Evolutionary conservation across 306 rosid genomes (phyloP).

Genomic region (Quercus engelmannii): DNA sequence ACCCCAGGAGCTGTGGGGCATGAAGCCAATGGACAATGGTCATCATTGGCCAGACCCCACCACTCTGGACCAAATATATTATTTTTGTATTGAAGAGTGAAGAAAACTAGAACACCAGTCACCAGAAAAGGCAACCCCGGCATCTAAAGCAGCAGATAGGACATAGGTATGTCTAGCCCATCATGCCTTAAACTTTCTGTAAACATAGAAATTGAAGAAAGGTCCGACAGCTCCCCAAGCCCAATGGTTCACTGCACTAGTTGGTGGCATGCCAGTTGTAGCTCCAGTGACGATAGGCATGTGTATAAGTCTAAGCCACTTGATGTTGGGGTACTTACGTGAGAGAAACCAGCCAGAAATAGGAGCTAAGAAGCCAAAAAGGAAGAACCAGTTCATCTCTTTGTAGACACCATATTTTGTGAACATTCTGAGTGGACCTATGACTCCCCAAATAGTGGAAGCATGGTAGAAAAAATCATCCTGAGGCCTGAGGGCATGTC

Average conservation of each 20-base stretch:
- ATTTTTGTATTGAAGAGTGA: conserved; percentile 39
- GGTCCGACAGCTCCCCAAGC: conserved; percentile 58
- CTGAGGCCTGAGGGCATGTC: conserved; percentile 46
- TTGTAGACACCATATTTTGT: conserved; percentile 43
- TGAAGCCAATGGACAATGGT: conserved; percentile 48
- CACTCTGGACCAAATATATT: conserved; percentile 40
- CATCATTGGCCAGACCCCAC: conserved; percentile 52
- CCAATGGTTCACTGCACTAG: conserved; percentile 40
- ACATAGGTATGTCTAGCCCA: conserved; percentile 76
- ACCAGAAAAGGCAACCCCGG: conserved; percentile 59
- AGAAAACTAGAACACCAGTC: conserved; percentile 44
- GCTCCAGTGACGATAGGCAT: conserved; percentile 48
- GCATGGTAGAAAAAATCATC: conserved; percentile 63
- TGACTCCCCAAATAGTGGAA: conserved; percentile 74
- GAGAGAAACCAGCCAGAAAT: conserved; percentile 51
- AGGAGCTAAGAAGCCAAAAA: conserved; percentile 50
- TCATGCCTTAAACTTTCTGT: conserved; percentile 39
- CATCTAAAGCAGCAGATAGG: conserved; percentile 65
- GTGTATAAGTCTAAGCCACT: conserved; percentile 52
- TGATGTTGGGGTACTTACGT: conserved; percentile 37
- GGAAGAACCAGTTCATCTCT: conserved; percentile 61
- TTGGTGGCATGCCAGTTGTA: conserved; percentile 27
- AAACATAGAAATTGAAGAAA: conserved; percentile 59
- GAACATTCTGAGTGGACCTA: conserved; percentile 70
- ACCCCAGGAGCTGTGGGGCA: conserved; percentile 80